Base-by-base conservation (phyloP, 2,329 filamentous ascomycete species). In the Beauveria caledonica region DNA sequence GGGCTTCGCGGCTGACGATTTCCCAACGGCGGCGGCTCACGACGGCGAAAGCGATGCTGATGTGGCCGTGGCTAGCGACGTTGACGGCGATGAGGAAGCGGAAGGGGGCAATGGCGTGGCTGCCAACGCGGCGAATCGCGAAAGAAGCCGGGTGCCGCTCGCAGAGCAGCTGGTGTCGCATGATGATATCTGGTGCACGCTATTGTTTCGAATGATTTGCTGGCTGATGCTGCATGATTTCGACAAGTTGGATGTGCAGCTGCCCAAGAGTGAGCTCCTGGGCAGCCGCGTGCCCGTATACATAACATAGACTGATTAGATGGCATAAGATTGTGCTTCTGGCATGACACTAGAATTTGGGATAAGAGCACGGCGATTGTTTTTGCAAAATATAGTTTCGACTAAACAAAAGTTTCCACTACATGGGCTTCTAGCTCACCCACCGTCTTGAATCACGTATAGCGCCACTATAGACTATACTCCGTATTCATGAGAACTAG, bases 141-240 rank as follows among this genome's bases (percentile, higher is more conserved):
- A 68, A n/a, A 66, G 67, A n/a, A 68, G 72, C 48, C 72, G 74
- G 1, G 25, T 56, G 9, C 55, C 65, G 11, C 64, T 73, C 42
- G 65, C 66, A 9, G 59, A 66, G 2, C 61, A 69, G 54, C 58
- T 63, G 5, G 69, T 68, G 13, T 68, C 67, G n/a, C 69, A 73
- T 48, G 73, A 75, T 48, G 73, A 76, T 8, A 76, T 82, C n/a
- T 84, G 81, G 81, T 80, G 79, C 64, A 78, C 77, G 8, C 69
- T 84, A 19, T 74, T 83, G 4, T 80, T 84, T 63, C 71, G 81
- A 27, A 84, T 84, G 81, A 72, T 84, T 25, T 83, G 80, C 66
- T 84, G 81, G 82, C 68, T 84, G 57, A 74, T 80, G 70, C 69
- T 84, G 62, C 81, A 85, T 65, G 80, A 84, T 64, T 84, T 84